Base-by-base conservation (phyloP, 2,329 filamentous ascomycete genomes). In the Coniochaeta sp. region DNA sequence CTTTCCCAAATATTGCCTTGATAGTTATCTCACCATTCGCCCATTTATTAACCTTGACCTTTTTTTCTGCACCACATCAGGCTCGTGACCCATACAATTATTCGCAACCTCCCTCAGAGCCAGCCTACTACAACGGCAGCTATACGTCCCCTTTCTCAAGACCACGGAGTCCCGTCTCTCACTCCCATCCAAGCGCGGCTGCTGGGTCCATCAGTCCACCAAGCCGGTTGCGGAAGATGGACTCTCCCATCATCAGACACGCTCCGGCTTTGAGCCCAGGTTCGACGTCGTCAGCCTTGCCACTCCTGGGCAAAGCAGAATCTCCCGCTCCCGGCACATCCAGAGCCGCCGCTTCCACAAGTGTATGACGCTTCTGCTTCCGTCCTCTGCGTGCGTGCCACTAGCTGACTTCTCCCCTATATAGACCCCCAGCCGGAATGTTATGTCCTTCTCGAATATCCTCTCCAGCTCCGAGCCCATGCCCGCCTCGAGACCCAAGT, bases 371-470 rank as follows among this genome's bases (percentile, higher is more conserved):
- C 54, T 34, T 54, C 28, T 47, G 32, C 52, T 28, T 36, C 58
- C 58, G 24, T 40, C 40, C 30, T 57, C 26, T n/a, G n/a, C n/a
- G n/a, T 28, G 14, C 22, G 44, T 2, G 8, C 24, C 2, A 55
- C 57, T 26, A 44, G 44, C 54, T 62, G 38, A 62, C 55, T 50
- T 36, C 14, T 61, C 54, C 65, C 66, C 54, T 67, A 47, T 34
- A 36, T 30, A 72, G 84, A 89, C 89, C 57, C 84, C 89, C 1
- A 86, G 85, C 66, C 87, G 92, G 72, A 81, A 96, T 71, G 89
- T 93, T 58, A 97, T 97, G 93, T 95, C 93, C 5, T 95, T 98
- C 70, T 95, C 91, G 65, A 97, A 93, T 71, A 96, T 98, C 62
- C 87, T 98, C 50, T 93, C 91, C 4, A 92, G 85, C 65, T 82